Evolutionary conservation across 116 monocot genomes (phyloP).

Genomic region (Dioscorea cayenensis): DNA sequence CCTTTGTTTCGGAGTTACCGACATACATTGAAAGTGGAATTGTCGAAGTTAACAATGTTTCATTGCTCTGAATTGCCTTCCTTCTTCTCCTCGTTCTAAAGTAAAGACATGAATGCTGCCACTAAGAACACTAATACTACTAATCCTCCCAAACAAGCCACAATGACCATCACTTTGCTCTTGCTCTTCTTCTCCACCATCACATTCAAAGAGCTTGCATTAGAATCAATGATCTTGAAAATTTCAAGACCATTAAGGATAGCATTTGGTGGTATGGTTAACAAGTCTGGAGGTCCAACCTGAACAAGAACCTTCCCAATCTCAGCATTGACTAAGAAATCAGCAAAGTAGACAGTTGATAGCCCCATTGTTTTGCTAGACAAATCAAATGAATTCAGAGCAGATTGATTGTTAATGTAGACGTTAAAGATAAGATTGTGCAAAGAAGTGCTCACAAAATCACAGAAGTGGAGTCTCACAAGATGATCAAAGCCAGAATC

Average conservation of each 20-base stretch:
- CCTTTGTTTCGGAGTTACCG: constrained; percentile 19
- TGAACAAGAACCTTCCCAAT: constrained; percentile 27
- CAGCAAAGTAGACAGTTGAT: constrained; percentile 28
- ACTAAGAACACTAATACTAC: constrained; percentile 7
- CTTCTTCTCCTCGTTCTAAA: background rate
- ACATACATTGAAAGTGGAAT: constrained; percentile 1
- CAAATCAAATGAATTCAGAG: constrained; percentile 28
- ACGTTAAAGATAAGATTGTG: constrained; percentile 26
- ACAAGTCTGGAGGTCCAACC: constrained; percentile 20
- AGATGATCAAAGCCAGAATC: constrained; percentile 25
- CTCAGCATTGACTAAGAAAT: constrained; percentile 20
- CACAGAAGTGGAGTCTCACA: constrained; percentile 36
- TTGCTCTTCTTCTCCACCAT: constrained; percentile 13
- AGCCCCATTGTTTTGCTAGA: constrained; percentile 12
- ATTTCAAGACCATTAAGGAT: constrained; percentile 47
- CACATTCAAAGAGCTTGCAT: background rate
- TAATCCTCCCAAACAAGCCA: constrained; percentile 11
- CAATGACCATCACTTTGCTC: background rate
- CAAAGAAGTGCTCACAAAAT: constrained; percentile 16
- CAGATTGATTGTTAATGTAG: constrained; percentile 33
- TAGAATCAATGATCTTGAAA: constrained; percentile 22
- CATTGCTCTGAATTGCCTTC: constrained; percentile 1
- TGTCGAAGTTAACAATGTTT: constrained; percentile 15
- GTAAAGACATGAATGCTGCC: constrained; percentile 3
- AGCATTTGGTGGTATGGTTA: constrained; percentile 20